Conservation (phyloP, 2,329 filamentous ascomycete species). For the Chaetomiaceae sp. region DNA sequence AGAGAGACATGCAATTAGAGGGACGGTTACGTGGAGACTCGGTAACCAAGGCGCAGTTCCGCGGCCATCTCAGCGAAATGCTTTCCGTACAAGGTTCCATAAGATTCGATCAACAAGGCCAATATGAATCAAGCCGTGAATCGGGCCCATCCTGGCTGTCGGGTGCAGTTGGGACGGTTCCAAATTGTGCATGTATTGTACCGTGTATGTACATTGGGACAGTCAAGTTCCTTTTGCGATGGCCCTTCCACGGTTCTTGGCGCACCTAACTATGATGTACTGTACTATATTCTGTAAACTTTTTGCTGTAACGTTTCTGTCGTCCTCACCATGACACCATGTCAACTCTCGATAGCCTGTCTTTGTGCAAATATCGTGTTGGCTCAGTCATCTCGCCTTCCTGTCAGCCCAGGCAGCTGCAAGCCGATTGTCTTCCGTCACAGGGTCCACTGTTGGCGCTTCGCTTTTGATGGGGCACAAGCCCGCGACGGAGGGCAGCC, state of each 20-base stretch:
- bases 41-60: slow-evolving; percentile 1
- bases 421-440: too few species aligned
- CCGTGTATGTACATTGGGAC: neutral
- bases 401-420: neutral
- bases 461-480: too few species aligned
- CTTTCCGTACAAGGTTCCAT: neutral
- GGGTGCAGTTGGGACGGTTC: neutral
- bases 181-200: neutral
- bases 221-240: too few species aligned
- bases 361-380: too few species aligned
- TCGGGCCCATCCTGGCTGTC: neutral
- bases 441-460: neutral
- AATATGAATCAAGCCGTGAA: neutral
- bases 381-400: too few species aligned
- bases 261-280: too few species aligned
- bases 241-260: too few species aligned
- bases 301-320: too few species aligned
- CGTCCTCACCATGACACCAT: too few species aligned
- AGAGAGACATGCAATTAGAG: slow-evolving; percentile 8
- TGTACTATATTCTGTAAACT: too few species aligned
- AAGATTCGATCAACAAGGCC: neutral
- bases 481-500: too few species aligned
- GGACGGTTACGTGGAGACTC: neutral
- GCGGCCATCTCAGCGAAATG: neutral
- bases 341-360: too few species aligned